These are phyloP conservation scores for Diplosphaera chodatii DNA, from an alignment of 139 green algal species.

Conservation along the genomic window DNA sequence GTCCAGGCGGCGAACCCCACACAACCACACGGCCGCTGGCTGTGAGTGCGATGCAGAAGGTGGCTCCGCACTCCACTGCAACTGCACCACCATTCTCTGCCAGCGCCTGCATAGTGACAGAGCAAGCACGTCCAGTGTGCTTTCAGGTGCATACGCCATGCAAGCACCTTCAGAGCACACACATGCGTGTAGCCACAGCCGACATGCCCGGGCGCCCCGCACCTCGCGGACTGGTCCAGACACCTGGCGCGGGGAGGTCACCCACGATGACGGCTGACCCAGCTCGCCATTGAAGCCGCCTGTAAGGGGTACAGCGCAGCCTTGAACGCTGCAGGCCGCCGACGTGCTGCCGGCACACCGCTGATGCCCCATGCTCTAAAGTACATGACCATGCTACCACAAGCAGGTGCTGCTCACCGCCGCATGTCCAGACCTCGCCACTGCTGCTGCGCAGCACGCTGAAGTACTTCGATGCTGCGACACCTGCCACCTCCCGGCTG, in stretches of 20 bases:
- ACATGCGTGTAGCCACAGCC: too few species aligned
- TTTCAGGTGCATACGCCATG: too few species aligned
- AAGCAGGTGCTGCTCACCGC: neutral
- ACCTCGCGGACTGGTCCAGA: conserved; percentile 23
- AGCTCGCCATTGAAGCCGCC: conserved; percentile 55
- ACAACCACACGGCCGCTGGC: conserved; percentile 42
- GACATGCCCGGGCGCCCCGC: too few species aligned
- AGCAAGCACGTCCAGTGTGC: conserved; percentile 11
- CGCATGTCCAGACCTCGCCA: conserved; percentile 52
- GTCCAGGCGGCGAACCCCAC: conserved; percentile 37
- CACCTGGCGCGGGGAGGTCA: conserved; percentile 18
- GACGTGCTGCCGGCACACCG: too few species aligned
- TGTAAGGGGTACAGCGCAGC: too few species aligned
- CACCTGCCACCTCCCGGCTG: conserved; percentile 18
- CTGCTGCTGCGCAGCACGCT: conserved; percentile 22
- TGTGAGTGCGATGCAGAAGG: conserved; percentile 52
- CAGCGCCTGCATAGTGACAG: conserved; percentile 13
- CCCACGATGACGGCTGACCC: conserved; percentile 32
- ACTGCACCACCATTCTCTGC: conserved; percentile 43
- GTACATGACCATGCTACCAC: too few species aligned
- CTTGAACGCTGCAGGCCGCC: too few species aligned
- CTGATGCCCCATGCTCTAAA: too few species aligned
- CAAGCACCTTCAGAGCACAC: neutral
- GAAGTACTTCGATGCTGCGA: conserved; percentile 46
- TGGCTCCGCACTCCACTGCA: conserved; percentile 41